Percentiles rank a stretch among this genome's conserved stretches.
phyloP scores from a whole-genome alignment of 768 basidiomycete genomes.

The Phanerochaete sordida region DNA sequence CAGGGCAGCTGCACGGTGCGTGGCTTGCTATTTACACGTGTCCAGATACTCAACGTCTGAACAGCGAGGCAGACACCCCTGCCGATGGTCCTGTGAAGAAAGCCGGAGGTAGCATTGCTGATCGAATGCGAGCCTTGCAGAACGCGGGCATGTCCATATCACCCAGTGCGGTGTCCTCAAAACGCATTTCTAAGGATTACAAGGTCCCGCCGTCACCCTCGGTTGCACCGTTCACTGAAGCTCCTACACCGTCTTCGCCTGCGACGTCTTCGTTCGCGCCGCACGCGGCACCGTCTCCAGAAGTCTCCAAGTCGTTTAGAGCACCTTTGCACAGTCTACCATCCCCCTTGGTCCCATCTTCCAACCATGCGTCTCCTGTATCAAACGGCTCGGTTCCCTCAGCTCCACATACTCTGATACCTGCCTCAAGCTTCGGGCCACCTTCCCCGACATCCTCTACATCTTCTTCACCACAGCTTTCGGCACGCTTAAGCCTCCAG shows the following conservation, averaged over 20 bases:
- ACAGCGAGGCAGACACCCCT: conserved; percentile 11
- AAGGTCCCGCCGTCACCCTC: conserved; percentile 32
- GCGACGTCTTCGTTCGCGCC: conserved; percentile 20
- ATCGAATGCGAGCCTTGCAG: conserved; percentile 73
- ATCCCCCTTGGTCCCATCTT: conserved; percentile 21
- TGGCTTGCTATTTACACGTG: conserved; percentile 7
- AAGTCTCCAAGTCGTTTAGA: conserved; percentile 33
- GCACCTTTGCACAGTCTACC: conserved; percentile 32
- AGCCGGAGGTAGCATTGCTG: conserved; percentile 69
- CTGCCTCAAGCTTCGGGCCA: conserved; percentile 68
- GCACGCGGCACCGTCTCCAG: conserved; percentile 26
- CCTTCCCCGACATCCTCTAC: conserved; percentile 72
- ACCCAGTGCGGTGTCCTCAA: conserved; percentile 34
- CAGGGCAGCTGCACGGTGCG: conserved; percentile 31
- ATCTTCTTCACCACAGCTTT: conserved; percentile 54
- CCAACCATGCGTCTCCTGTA: conserved; percentile 23
- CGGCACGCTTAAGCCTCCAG: conserved; percentile 36
- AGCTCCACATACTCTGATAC: conserved; percentile 56
- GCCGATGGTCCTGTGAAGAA: conserved; percentile 25
- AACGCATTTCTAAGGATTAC: conserved; percentile 56
- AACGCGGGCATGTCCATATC: conserved; percentile 65
- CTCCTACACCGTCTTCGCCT: conserved; percentile 23
- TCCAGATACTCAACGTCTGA: conserved; percentile 6
- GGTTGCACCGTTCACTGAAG: conserved; percentile 11
- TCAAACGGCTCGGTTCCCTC: conserved; percentile 24